phyloP scores from a whole-genome alignment of 371 early-diverging fungal genomes.

The Mortierella sp. region DNA sequence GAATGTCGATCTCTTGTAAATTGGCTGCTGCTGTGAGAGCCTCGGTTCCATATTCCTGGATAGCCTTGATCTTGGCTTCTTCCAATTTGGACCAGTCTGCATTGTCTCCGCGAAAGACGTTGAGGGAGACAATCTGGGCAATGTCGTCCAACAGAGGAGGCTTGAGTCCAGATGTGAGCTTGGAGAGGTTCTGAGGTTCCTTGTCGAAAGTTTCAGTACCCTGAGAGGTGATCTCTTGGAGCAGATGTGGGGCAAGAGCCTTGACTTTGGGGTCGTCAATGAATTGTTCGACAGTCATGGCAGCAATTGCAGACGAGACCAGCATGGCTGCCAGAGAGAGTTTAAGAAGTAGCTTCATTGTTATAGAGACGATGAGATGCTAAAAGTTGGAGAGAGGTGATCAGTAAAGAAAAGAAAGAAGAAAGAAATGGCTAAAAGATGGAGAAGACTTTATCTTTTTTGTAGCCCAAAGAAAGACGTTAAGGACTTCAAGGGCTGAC shows the following conservation, averaged over 20 bases:
- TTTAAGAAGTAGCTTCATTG: slow-evolving; percentile 44
- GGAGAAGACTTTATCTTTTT: slow-evolving; percentile 3
- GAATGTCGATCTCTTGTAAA: slow-evolving; percentile 30
- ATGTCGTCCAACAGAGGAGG: slow-evolving; percentile 40
- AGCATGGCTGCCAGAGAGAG: slow-evolving; percentile 41
- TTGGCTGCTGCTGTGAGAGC: slow-evolving; percentile 19
- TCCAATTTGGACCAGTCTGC: slow-evolving; percentile 55
- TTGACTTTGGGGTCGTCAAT: slow-evolving; percentile 23
- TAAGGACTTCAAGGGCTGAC: neutral
- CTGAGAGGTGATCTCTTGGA: slow-evolving; percentile 32
- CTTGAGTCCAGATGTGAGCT: slow-evolving; percentile 10
- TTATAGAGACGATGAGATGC: neutral
- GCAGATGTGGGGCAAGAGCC: slow-evolving; percentile 28
- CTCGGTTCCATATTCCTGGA: slow-evolving; percentile 33
- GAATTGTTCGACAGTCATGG: slow-evolving; percentile 27
- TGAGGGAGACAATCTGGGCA: slow-evolving; percentile 34
- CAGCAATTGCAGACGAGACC: slow-evolving; percentile 25
- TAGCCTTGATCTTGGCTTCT: slow-evolving; percentile 34
- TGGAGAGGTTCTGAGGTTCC: slow-evolving; percentile 5
- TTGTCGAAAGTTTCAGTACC: slow-evolving; percentile 25
- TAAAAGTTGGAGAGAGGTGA: neutral
- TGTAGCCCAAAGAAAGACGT: neutral
- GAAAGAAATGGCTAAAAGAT: slow-evolving; percentile 4
- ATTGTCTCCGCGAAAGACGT: slow-evolving; percentile 23
- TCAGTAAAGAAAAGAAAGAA: neutral